Conservation (phyloP, 768 basidiomycete species). For the Cyclocybe aegerita region DNA sequence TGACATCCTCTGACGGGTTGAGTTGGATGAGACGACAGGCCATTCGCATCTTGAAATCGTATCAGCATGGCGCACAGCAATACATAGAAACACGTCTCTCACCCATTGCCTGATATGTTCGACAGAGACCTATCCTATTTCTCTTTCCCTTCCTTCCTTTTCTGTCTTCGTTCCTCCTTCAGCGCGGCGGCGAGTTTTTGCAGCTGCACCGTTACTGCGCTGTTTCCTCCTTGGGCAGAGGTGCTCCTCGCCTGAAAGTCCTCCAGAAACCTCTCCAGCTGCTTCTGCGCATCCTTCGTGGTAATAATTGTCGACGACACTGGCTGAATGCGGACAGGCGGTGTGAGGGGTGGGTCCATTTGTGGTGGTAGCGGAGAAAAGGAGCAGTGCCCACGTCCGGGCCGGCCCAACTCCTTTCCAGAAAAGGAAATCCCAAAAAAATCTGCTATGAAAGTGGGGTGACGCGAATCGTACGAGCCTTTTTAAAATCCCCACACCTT, state of each 20-base stretch:
- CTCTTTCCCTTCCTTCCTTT: constrained; percentile 17
- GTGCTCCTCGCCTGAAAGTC: constrained; percentile 48
- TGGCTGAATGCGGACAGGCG: constrained; percentile 47
- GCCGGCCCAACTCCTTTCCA: constrained; percentile 3
- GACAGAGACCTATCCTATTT: background rate
- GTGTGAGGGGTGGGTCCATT: constrained; percentile 49
- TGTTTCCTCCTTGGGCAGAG: constrained; percentile 49
- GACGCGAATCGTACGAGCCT: constrained; percentile 16
- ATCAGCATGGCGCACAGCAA: too few species aligned
- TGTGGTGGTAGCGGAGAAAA: constrained; percentile 12
- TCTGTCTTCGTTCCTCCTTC: constrained; percentile 44
- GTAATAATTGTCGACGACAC: constrained; percentile 35
- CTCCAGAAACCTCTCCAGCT: constrained; percentile 44
- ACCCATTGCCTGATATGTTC: background rate
- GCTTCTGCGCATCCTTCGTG: constrained; percentile 37
- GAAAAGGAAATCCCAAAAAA: constrained; percentile 5
- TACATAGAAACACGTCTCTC: too few species aligned
- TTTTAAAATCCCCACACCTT: constrained; percentile 7
- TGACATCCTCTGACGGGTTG: too few species aligned
- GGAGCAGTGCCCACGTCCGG: background rate
- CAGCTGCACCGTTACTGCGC: constrained; percentile 57
- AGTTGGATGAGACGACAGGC: too few species aligned
- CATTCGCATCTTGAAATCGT: too few species aligned
- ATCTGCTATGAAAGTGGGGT: constrained; percentile 6
- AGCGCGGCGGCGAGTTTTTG: constrained; percentile 55